A percentile compares a stretch with the other conserved stretches of the same genome.
These are phyloP conservation scores for Cyclostephanos tholiformis DNA, from an alignment of 108 stramenopile genomes.

Conservation along the genomic window DNA sequence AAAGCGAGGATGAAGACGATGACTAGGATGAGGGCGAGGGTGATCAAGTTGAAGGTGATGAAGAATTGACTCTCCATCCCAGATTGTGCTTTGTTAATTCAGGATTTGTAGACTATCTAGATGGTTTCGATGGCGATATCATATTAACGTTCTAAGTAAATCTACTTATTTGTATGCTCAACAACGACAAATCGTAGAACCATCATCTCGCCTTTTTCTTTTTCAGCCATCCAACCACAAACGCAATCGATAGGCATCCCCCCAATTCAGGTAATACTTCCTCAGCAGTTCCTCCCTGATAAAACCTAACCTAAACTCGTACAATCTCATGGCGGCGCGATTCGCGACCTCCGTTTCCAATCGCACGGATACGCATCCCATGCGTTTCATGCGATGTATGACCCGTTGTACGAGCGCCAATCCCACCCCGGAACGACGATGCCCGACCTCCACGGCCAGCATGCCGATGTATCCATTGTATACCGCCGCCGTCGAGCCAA, in stretches of 20 bases:
- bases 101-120: too few relatives aligned
- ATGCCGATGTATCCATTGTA: constrained; percentile 72
- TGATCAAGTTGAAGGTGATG: too few relatives aligned
- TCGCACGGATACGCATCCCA: constrained; percentile 64
- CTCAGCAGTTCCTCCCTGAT: constrained; percentile 83
- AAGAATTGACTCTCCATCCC: too few relatives aligned
- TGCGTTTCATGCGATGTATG: constrained; percentile 64
- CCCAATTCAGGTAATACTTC: constrained; percentile 87
- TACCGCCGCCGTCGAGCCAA: background rate
- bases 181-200: background rate
- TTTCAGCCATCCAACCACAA: constrained; percentile 61
- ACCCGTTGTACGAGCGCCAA: constrained; percentile 69
- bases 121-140: too few relatives aligned
- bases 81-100: too few relatives aligned
- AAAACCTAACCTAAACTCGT: constrained; percentile 84
- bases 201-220: background rate
- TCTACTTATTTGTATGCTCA: too few relatives aligned
- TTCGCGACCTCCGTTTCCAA: constrained; percentile 86
- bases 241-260: constrained; percentile 86
- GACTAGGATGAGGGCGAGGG: too few relatives aligned
- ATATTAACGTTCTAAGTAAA: too few relatives aligned
- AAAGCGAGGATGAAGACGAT: too few relatives aligned
- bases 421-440: constrained; percentile 85
- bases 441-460: constrained; percentile 71
- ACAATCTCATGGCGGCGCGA: constrained; percentile 69